phyloP scores from a whole-genome alignment of 2,329 filamentous ascomycete species.

The Trematosphaeria pertusa region DNA sequence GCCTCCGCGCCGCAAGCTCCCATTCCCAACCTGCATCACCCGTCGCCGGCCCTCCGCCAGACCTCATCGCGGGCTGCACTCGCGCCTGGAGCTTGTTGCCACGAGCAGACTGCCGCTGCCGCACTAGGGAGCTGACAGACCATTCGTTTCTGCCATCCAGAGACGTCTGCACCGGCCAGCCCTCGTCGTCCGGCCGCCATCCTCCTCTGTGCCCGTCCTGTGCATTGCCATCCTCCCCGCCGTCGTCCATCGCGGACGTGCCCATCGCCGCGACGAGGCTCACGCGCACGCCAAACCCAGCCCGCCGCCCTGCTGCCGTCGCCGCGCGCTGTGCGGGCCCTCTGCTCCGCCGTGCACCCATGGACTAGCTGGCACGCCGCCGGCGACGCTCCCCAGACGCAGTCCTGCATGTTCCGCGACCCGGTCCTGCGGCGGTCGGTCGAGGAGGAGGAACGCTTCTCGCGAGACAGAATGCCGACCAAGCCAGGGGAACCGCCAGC shows the following conservation, averaged over 20 bases:
- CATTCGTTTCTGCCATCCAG: constrained; percentile 22
- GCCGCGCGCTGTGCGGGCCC: constrained; percentile 5
- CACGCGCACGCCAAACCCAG: constrained; percentile 26
- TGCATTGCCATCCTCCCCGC: constrained; percentile 15
- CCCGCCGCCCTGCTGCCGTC: constrained; percentile 4
- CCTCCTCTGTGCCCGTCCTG: constrained; percentile 24
- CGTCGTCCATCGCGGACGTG: constrained; percentile 12
- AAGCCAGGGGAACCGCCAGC: constrained; percentile 44
- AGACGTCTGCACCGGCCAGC: constrained; percentile 4
- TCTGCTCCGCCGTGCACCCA: constrained; percentile 5
- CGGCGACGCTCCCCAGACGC: constrained; percentile 8
- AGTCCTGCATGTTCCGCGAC: constrained; percentile 36
- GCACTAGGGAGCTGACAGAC: constrained; percentile 37
- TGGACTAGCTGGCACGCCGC: constrained; percentile 4
- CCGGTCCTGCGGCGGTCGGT: constrained; percentile 37
- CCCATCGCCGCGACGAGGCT: constrained; percentile 22
- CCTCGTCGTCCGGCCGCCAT: constrained; percentile 4
- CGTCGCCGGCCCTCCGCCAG: constrained; percentile 18
- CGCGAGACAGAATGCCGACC: constrained; percentile 41
- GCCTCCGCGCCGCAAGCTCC: constrained; percentile 8
- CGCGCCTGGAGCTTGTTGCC: constrained; percentile 22
- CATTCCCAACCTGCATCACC: constrained; percentile 4
- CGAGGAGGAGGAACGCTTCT: constrained; percentile 36
- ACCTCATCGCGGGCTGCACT: constrained; percentile 29
- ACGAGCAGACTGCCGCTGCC: constrained; percentile 29